Conservation (phyloP, 2,329 filamentous ascomycete species). For the Ceratocystis eucalypticola region DNA sequence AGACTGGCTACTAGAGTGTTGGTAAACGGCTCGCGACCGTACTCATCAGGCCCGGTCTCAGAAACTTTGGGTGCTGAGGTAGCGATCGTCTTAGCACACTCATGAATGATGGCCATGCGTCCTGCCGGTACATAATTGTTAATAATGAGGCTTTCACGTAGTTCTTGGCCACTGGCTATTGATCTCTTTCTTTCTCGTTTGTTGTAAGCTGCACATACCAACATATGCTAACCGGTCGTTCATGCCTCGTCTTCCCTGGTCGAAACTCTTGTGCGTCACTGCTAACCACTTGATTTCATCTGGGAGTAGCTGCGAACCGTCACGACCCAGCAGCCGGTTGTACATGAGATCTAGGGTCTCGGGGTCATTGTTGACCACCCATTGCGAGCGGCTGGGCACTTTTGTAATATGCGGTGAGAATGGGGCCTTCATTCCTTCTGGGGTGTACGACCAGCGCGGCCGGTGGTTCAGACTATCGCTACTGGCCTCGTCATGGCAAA, state of each 20-base stretch:
- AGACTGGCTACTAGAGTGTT: slow-evolving; percentile 61
- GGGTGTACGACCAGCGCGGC: slow-evolving; percentile 60
- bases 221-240: slow-evolving; percentile 69
- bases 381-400: slow-evolving; percentile 40
- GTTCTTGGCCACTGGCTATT: background rate
- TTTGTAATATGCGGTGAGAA: slow-evolving; percentile 48
- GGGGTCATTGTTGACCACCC: slow-evolving; percentile 63
- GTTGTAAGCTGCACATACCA: slow-evolving; percentile 16
- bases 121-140: slow-evolving; percentile 20
- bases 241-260: slow-evolving; percentile 84
- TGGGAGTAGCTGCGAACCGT: slow-evolving; percentile 58
- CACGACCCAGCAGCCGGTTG: slow-evolving; percentile 56
- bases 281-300: slow-evolving; percentile 96
- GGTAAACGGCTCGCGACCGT: slow-evolving; percentile 50
- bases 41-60: slow-evolving; percentile 30
- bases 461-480: slow-evolving; percentile 32
- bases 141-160: background rate
- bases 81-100: slow-evolving; percentile 40
- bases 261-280: slow-evolving; percentile 95
- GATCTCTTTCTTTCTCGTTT: background rate
- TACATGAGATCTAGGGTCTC: slow-evolving; percentile 65
- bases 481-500: background rate
- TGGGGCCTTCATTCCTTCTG: slow-evolving; percentile 54
- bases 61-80: slow-evolving; percentile 29
- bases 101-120: slow-evolving; percentile 24